A percentile compares a stretch with the other conserved stretches of the same genome.
These are phyloP conservation scores for Phytophthora europaea DNA, from an alignment of 352 stramenopile species.

Conservation along the genomic window DNA sequence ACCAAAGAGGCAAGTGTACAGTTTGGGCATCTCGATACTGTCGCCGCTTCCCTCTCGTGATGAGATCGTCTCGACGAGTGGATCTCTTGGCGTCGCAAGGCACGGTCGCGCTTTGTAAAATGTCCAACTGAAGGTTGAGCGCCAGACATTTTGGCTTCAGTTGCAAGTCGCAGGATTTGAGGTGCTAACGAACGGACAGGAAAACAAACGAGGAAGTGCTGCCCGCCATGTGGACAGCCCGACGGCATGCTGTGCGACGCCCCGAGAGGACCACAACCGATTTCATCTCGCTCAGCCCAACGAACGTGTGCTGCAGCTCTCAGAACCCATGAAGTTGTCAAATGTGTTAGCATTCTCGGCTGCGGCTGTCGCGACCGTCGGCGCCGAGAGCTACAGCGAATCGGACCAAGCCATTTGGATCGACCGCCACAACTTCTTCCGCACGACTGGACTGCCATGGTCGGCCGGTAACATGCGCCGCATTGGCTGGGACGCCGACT, in stretches of 20 bases:
- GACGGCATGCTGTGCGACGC: not conserved
- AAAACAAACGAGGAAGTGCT: conserved; percentile 29
- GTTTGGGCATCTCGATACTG: conserved; percentile 9
- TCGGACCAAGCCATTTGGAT: conserved; percentile 67
- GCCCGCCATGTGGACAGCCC: conserved; percentile 15
- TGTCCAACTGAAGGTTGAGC: conserved; percentile 14
- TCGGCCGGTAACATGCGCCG: conserved; percentile 69
- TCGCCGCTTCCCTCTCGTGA: conserved; percentile 1
- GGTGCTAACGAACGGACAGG: conserved; percentile 22
- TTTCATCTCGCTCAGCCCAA: conserved; percentile 20
- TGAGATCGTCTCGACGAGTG: conserved; percentile 18
- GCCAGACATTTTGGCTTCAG: conserved; percentile 11
- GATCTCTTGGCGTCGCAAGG: conserved; percentile 5
- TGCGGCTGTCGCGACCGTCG: conserved; percentile 6
- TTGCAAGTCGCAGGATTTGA: conserved; percentile 30
- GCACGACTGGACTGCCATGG: conserved; percentile 70
- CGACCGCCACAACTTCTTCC: conserved; percentile 81
- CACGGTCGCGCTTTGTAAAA: conserved; percentile 13
- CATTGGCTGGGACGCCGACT: conserved; percentile 61
- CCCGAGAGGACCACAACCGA: conserved; percentile 15
- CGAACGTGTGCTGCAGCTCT: conserved; percentile 7
- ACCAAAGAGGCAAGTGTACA: conserved; percentile 14
- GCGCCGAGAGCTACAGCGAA: conserved; percentile 34
- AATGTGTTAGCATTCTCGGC: conserved; percentile 15
- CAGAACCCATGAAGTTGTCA: conserved; percentile 32